phyloP scores from a whole-genome alignment of 371 early-diverging fungal genomes.

The Saksenaea oblongispora region DNA sequence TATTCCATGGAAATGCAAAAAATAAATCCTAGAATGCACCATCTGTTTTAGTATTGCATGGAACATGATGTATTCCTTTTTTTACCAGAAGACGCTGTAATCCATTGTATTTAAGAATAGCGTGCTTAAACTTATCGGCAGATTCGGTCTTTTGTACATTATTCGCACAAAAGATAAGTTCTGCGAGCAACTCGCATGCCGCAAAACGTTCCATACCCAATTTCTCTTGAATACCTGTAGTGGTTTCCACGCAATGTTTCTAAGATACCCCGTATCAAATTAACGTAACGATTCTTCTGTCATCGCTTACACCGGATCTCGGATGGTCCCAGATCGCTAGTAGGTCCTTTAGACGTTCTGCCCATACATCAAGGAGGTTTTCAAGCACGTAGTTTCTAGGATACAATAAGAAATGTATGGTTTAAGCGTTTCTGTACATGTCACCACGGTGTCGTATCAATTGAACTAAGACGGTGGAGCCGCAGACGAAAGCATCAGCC shows the following conservation, averaged over 20 bases:
- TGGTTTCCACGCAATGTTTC: not conserved
- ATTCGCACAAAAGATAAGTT: slow-evolving; percentile 16
- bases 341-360: not conserved
- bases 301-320: not conserved
- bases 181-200: slow-evolving; percentile 14
- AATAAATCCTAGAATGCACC: slow-evolving; percentile 17
- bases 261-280: not conserved
- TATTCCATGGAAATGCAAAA: slow-evolving; percentile 25
- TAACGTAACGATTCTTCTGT: not conserved
- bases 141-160: not conserved
- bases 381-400: not conserved
- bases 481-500: slow-evolving; percentile 7
- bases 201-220: slow-evolving; percentile 15
- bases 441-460: not conserved
- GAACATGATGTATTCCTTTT: too few relatives aligned
- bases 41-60: not conserved
- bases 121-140: not conserved
- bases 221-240: not conserved
- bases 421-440: not conserved
- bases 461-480: slow-evolving; percentile 7
- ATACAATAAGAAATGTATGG: not conserved
- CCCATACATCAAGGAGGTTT: not conserved
- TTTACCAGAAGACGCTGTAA: slow-evolving; percentile 18
- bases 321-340: not conserved
- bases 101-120: not conserved